Evolutionary conservation across 1,284 basidiomycete species (phyloP).

Genomic region (Lignosus rhinocerotis): DNA sequence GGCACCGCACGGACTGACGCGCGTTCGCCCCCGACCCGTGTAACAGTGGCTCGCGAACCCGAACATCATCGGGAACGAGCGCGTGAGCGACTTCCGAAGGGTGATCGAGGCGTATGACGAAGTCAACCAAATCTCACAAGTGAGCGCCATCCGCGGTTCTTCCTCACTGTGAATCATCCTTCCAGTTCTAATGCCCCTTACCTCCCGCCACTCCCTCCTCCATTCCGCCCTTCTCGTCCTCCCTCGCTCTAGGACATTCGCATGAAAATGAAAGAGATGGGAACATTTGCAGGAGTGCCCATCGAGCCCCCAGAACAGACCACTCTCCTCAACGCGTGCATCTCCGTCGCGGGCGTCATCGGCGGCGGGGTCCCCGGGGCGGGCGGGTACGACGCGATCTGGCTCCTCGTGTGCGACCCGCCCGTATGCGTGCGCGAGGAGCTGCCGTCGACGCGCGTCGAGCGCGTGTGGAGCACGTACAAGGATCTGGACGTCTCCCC

Average conservation of each 20-base stretch:
- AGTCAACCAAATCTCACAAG: conserved; percentile 59
- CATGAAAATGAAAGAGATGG: conserved; percentile 85
- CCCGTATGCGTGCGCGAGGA: conserved; percentile 42
- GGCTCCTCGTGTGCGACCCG: conserved; percentile 83
- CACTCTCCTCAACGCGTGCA: conserved; percentile 79
- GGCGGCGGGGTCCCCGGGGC: conserved; percentile 97
- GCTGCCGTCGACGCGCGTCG: conserved; percentile 47
- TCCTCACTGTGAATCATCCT: neutral
- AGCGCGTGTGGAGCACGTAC: conserved; percentile 77
- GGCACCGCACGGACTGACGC: neutral
- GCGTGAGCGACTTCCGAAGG: conserved; percentile 25
- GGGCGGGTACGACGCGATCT: conserved; percentile 97
- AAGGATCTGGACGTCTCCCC: conserved; percentile 78
- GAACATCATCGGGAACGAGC: conserved; percentile 43
- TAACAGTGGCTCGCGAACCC: conserved; percentile 61
- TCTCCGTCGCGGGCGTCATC: conserved; percentile 79
- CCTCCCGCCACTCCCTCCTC: too few relatives aligned
- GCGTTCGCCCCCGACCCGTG: neutral
- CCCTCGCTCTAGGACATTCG: conserved; percentile 62
- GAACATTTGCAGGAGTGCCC: conserved; percentile 75
- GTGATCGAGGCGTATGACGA: conserved; percentile 57
- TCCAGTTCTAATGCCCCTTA: conserved; percentile 13
- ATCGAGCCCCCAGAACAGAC: conserved; percentile 95
- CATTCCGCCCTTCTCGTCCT: too few relatives aligned
- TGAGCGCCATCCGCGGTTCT: conserved; percentile 26